Conservation (phyloP, 192 early-diverging fungal genomes). For the Entomortierella lignicola region DNA sequence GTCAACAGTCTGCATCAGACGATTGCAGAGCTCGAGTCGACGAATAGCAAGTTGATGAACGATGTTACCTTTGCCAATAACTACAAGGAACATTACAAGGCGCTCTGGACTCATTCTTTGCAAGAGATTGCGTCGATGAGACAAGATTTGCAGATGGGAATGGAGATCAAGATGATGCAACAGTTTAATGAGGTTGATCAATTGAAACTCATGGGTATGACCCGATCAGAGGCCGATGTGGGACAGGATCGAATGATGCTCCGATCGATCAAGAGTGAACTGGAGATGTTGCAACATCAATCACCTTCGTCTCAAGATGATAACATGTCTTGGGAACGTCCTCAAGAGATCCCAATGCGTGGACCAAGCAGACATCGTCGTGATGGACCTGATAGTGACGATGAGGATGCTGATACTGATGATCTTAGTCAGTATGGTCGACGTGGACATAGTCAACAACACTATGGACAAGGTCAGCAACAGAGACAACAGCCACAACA, state of each 20-base stretch:
- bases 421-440: conserved; percentile 25
- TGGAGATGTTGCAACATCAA: conserved; percentile 51
- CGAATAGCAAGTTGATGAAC: conserved; percentile 51
- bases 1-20: conserved; percentile 39
- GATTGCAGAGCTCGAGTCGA: conserved; percentile 45
- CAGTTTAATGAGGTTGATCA: conserved; percentile 53
- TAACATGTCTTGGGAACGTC: conserved; percentile 46
- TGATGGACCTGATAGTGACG: conserved; percentile 5
- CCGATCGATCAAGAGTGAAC: conserved; percentile 41
- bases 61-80: conserved; percentile 54
- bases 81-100: conserved; percentile 55
- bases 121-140: conserved; percentile 55
- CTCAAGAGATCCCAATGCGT: conserved; percentile 22
- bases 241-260: conserved; percentile 52
- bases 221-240: conserved; percentile 42
- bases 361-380: conserved; percentile 7
- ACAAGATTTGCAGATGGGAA: conserved; percentile 51
- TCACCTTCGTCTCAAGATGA: conserved; percentile 43
- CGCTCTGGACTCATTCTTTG: conserved; percentile 48
- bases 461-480: conserved; percentile 8
- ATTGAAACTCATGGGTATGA: conserved; percentile 50
- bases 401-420: conserved; percentile 27
- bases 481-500: conserved; percentile 13
- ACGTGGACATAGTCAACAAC: conserved; percentile 16
- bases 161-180: conserved; percentile 58